A percentile compares a stretch with the other conserved stretches of the same genome.
Conservation (phyloP, 257 asterid genomes). For the Buddleja alternifolia region DNA sequence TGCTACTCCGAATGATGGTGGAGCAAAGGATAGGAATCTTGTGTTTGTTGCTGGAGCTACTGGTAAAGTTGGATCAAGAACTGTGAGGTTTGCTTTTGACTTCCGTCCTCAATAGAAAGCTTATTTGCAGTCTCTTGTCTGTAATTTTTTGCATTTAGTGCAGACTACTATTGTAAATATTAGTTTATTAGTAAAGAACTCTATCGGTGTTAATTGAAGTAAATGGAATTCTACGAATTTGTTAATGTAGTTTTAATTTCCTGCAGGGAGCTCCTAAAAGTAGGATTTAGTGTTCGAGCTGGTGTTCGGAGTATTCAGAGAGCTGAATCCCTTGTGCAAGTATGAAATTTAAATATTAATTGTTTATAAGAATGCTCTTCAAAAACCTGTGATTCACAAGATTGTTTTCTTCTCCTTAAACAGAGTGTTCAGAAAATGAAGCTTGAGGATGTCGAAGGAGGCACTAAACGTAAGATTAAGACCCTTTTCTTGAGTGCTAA, state of each 20-base stretch:
- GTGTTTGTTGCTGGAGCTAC: conserved; percentile 97
- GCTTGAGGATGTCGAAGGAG: conserved; percentile 54
- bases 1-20: conserved; percentile 42
- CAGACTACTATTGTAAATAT: too few relatives aligned
- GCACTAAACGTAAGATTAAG: conserved; percentile 66
- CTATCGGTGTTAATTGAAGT: too few relatives aligned
- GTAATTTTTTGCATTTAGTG: too few relatives aligned
- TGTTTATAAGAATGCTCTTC: background rate
- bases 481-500: conserved; percentile 28
- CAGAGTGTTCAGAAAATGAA: conserved; percentile 80
- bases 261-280: conserved; percentile 88
- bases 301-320: conserved; percentile 84
- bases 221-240: too few relatives aligned
- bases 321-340: conserved; percentile 85
- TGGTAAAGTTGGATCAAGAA: conserved; percentile 93
- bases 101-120: conserved; percentile 7
- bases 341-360: conserved; percentile 37
- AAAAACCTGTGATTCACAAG: conserved; percentile 11
- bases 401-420: conserved; percentile 29
- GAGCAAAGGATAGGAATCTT: conserved; percentile 61
- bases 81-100: conserved; percentile 68
- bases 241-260: conserved; percentile 1
- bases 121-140: too few relatives aligned
- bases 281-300: conserved; percentile 83
- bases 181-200: too few relatives aligned